Conservation (phyloP, 352 stramenopile genomes). For the Blastocystis sp. region DNA sequence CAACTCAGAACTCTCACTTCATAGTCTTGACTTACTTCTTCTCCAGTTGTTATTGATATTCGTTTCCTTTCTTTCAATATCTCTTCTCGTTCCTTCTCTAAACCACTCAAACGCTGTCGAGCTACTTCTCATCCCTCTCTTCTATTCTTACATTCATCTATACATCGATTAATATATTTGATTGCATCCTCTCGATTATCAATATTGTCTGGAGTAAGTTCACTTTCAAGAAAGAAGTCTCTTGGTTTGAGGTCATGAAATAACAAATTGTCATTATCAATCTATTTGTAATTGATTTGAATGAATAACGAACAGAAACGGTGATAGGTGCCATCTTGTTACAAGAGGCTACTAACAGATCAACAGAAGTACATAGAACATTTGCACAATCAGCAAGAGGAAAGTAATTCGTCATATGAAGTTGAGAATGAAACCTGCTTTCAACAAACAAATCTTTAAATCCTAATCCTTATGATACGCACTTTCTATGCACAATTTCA, state of each 20-base stretch:
- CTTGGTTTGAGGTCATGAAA: not conserved
- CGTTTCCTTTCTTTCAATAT: not conserved
- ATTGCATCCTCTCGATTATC: not conserved
- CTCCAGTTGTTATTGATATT: not conserved
- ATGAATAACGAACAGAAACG: not conserved
- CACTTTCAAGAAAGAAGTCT: not conserved
- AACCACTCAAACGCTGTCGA: not conserved
- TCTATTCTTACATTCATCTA: not conserved
- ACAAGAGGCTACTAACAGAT: not conserved
- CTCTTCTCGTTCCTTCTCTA: not conserved
- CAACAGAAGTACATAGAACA: not conserved
- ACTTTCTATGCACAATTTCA: slow-evolving; percentile 68
- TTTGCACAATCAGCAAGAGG: not conserved
- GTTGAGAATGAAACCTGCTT: not conserved
- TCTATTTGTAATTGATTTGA: not conserved
- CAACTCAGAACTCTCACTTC: not conserved
- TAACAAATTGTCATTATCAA: not conserved
- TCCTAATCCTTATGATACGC: not conserved
- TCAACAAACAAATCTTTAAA: no score
- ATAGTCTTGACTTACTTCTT: not conserved
- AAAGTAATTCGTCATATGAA: not conserved
- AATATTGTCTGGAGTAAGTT: not conserved
- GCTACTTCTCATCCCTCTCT: not conserved
- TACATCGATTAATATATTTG: not conserved
- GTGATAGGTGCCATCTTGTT: slow-evolving; percentile 3